Percentiles rank a stretch among this genome's conserved stretches.
Conservation (phyloP, 1,284 basidiomycete species). For the Trichosporon ovoides region DNA sequence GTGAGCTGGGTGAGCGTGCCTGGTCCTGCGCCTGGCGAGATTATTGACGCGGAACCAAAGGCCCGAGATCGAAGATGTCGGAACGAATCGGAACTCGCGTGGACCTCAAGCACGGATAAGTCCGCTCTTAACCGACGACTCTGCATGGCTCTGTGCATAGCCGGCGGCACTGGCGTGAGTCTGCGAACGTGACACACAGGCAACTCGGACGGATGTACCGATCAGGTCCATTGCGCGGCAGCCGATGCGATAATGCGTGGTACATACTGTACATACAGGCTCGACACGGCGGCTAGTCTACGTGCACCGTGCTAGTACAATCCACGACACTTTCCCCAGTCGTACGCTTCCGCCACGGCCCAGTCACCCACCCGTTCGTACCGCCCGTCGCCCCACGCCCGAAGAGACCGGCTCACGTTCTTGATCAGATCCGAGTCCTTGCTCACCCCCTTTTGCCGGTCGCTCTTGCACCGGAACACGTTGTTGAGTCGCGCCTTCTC, state of each 20-base stretch:
- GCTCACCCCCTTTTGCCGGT: constrained; percentile 1
- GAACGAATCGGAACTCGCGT: neutral
- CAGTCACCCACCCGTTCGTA: constrained; percentile 41
- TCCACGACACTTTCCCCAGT: constrained; percentile 22
- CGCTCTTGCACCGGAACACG: constrained; percentile 10
- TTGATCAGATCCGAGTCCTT: neutral
- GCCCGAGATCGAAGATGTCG: neutral
- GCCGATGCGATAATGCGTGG: too few relatives aligned
- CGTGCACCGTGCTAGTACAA: neutral
- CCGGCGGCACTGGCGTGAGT: neutral
- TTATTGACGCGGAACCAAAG: too few relatives aligned
- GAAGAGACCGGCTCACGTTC: constrained; percentile 14
- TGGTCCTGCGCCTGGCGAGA: too few relatives aligned
- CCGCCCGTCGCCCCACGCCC: constrained; percentile 33
- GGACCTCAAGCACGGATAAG: neutral
- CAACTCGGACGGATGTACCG: too few relatives aligned
- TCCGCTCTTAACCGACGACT: constrained; percentile 4
- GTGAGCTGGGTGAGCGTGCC: too few relatives aligned
- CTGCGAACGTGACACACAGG: neutral
- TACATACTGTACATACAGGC: too few relatives aligned
- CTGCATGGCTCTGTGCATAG: neutral
- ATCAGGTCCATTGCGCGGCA: too few relatives aligned
- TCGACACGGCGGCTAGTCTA: neutral
- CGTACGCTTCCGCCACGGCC: constrained; percentile 32
- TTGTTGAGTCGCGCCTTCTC: constrained; percentile 17